Evolutionary conservation across 441 rosid species (phyloP).

Genomic region (Jatropha podagrica): DNA sequence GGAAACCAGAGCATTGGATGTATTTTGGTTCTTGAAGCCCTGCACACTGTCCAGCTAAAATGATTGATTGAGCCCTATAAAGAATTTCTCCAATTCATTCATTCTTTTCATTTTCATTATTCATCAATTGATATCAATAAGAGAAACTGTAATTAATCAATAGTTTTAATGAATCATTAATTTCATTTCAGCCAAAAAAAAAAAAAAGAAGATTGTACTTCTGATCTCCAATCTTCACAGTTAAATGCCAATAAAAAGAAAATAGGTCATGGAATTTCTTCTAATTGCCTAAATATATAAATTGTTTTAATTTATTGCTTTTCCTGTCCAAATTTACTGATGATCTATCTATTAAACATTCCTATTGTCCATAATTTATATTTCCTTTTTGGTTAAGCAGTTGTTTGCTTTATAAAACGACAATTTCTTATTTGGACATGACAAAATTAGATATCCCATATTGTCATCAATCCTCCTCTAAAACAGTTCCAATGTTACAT

Average conservation of each 20-base stretch:
- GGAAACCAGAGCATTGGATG: slow-evolving; percentile 53
- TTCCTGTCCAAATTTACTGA: too few relatives aligned
- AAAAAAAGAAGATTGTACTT: slow-evolving; percentile 14
- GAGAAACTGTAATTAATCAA: slow-evolving; percentile 24
- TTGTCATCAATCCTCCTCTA: neutral
- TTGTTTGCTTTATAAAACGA: too few relatives aligned
- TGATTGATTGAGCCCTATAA: neutral
- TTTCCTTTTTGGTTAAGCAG: too few relatives aligned
- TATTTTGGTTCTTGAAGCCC: slow-evolving; percentile 92
- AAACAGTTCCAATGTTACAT: neutral
- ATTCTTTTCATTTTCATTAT: neutral
- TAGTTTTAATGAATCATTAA: slow-evolving; percentile 11
- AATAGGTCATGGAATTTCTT: neutral
- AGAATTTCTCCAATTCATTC: neutral
- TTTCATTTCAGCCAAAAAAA: slow-evolving; percentile 34
- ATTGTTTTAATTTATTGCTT: too few relatives aligned
- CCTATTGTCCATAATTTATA: too few relatives aligned
- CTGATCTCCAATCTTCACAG: neutral
- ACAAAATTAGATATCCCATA: neutral
- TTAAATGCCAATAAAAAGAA: neutral
- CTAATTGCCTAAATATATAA: neutral
- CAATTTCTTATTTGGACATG: neutral
- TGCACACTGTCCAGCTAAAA: slow-evolving; percentile 60
- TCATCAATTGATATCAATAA: slow-evolving; percentile 12
- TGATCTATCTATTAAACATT: too few relatives aligned